Base-by-base conservation (phyloP, 2,329 filamentous ascomycete species). In the Xylaria sp. region DNA sequence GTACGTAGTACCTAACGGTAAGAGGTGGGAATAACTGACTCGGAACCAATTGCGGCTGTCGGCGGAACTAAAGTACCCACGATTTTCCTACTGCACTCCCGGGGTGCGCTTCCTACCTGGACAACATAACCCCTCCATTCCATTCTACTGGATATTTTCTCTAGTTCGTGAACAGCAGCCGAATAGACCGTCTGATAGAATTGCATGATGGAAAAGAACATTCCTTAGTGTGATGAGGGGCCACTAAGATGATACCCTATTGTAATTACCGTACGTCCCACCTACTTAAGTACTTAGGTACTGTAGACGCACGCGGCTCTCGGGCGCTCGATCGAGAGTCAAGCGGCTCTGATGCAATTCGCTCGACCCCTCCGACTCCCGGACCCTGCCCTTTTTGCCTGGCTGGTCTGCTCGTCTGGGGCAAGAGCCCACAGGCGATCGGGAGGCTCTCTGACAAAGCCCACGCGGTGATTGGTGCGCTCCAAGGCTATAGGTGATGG, bases 391-490 rank as follows among this genome's bases (percentile, higher is more conserved):
- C 13, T 19, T 59, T 65, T 57, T 47, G 19, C 19, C 54, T 40
- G 19, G 46, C 46, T 21, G 15, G 29, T 49, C 17, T 41, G 49
- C 37, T 43, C 43, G 35, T 54, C 54, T 60, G 57, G 48, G 53
- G 57, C 48, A n/a, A n/a, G n/a, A n/a, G n/a, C n/a, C 41, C 29
- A 43, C 48, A 65, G 57, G 53, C 61, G 38, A 60, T 58, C 58
- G 58, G 54, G 56, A 65, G 58, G 58, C 62, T 65, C 69, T 69
- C 65, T 71, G 67, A 72, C 70, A 71, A 72, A 71, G 58, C 60
- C 55, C 53, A 29, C 7, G 51, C 53, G 54, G 52, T 66, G 65
- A 72, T 72, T 72, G 71, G 71, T 54, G 67, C 63, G 60, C 47
- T 17, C 40, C 29, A 44, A 66, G 65, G 60, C 64, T 69, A 64